Percentiles rank a stretch among this genome's conserved stretches.
These are phyloP conservation scores for Xenosphaeropsis pyriputrescens DNA, from an alignment of 2,329 filamentous ascomycete species.

Conservation along the genomic window DNA sequence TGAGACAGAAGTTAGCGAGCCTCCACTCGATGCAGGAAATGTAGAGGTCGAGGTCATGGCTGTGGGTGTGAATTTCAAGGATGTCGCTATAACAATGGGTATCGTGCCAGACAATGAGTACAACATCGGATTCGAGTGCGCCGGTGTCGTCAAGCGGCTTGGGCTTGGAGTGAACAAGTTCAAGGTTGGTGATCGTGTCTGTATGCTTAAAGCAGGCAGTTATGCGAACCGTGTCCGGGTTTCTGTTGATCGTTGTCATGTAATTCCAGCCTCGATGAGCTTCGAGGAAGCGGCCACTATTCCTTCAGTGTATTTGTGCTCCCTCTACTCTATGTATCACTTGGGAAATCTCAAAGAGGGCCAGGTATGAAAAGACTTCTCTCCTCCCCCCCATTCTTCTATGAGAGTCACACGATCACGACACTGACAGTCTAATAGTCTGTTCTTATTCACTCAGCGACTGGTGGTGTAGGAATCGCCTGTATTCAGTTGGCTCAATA, in stretches of 20 bases:
- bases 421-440: too few species aligned
- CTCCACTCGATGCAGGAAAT: slow-evolving; percentile 1
- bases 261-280: slow-evolving; percentile 9
- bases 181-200: slow-evolving; percentile 17
- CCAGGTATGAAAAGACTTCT: too few species aligned
- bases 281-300: slow-evolving; percentile 7
- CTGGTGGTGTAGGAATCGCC: slow-evolving; percentile 18
- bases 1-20: slow-evolving; percentile 7
- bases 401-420: too few species aligned
- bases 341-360: slow-evolving; percentile 10
- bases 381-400: too few species aligned
- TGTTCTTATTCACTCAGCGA: slow-evolving; percentile 17
- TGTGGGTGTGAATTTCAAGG: slow-evolving; percentile 11
- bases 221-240: too few species aligned
- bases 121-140: slow-evolving; percentile 17
- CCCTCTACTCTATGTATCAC: slow-evolving; percentile 5
- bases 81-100: slow-evolving; percentile 11
- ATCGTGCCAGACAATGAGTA: slow-evolving; percentile 1
- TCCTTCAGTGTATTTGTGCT: slow-evolving; percentile 5
- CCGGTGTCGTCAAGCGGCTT: slow-evolving; percentile 13
- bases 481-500: slow-evolving; percentile 14
- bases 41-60: slow-evolving; percentile 5
- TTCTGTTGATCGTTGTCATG: too few species aligned
- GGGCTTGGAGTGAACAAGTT: slow-evolving; percentile 11
- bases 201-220: too few species aligned